Evolutionary conservation across 805 yeast species (phyloP), one percentile per base, ranked within the genome.

Genomic region (Jamesozyma rosinii): DNA sequence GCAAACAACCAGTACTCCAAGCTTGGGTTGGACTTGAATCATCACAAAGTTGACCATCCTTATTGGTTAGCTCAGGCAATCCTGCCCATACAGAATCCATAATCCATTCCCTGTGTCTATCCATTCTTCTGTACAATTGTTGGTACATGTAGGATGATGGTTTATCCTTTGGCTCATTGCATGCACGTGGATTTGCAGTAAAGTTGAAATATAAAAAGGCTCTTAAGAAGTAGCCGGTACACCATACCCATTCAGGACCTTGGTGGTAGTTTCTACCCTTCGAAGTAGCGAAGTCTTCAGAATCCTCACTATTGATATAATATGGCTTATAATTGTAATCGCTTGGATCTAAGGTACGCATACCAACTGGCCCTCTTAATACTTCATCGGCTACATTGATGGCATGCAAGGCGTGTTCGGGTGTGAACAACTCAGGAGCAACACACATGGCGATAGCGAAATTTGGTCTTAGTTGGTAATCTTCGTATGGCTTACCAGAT

Each of bases 161-260:
- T 27, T 61, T 51, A 10, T 53, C 49, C 38, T 53, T 45, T 35
- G 49, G 49, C 1, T 54, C 55, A 45, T 60, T 55, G 42, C 63
- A 54, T 49, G 72, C 65, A 13, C 57, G 54, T 1, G 67, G 64
- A 29, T 65, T 65, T 4, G 64, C 57, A 3, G 56, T 44, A 38
- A 70, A 61, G 52, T 79, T 77, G 57, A 82, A 77, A 37, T 66
- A 61, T 32, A 76, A 67, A 54, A 71, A 79, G 0, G 97, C 95
- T 49, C 97, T 75, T 51, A 92, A 65, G 58, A 87, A 90, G 62
- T 78, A 88, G 2, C 98, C 98, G 21, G 74, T 71, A 45, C 79
- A 75, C 97, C 97, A 90, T 29, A 85, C 83, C 98, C 98, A 90
- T 60, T 92, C 98, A 2, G 98, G 98, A 1, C 98, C 98, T 66